These are phyloP conservation scores for Oidium heveae DNA, from an alignment of 2,329 filamentous ascomycete genomes.

Conservation along the genomic window DNA sequence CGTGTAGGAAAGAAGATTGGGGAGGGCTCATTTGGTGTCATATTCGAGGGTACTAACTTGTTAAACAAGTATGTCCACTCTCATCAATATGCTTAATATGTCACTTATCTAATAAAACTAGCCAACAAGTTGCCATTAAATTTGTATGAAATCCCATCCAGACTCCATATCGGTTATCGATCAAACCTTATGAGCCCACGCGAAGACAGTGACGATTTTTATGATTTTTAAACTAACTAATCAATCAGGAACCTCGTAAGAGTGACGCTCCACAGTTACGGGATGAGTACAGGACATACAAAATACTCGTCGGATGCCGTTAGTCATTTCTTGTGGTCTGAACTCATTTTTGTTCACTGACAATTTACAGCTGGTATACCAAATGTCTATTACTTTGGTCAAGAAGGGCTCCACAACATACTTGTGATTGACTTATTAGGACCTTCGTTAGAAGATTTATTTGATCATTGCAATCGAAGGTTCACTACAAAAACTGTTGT, in stretches of 20 bases:
- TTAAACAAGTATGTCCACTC: constrained; percentile 44
- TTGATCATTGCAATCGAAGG: constrained; percentile 85
- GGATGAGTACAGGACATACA: constrained; percentile 98
- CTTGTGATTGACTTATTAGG: constrained; percentile 92
- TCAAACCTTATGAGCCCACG: no score
- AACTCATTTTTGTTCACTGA: background rate
- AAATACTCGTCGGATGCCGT: constrained; percentile 98
- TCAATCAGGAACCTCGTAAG: constrained; percentile 69
- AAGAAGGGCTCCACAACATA: constrained; percentile 96
- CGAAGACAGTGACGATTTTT: no score
- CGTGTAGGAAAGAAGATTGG: constrained; percentile 98
- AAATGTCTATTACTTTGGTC: constrained; percentile 98
- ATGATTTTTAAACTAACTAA: background rate
- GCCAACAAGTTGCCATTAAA: constrained; percentile 95
- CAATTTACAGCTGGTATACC: constrained; percentile 59
- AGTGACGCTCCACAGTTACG: constrained; percentile 93
- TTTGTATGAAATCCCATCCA: constrained; percentile 54
- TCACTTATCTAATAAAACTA: background rate
- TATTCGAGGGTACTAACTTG: constrained; percentile 95
- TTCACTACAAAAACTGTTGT: constrained; percentile 96
- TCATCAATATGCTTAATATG: background rate
- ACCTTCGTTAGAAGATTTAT: constrained; percentile 89
- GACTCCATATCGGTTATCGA: no score
- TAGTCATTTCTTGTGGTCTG: constrained; percentile 23
- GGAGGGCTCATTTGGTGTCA: constrained; percentile 94